A percentile compares a stretch with the other conserved stretches of the same genome.
phyloP scores from a whole-genome alignment of 192 early-diverging fungal genomes.

The Backusella westeae region DNA sequence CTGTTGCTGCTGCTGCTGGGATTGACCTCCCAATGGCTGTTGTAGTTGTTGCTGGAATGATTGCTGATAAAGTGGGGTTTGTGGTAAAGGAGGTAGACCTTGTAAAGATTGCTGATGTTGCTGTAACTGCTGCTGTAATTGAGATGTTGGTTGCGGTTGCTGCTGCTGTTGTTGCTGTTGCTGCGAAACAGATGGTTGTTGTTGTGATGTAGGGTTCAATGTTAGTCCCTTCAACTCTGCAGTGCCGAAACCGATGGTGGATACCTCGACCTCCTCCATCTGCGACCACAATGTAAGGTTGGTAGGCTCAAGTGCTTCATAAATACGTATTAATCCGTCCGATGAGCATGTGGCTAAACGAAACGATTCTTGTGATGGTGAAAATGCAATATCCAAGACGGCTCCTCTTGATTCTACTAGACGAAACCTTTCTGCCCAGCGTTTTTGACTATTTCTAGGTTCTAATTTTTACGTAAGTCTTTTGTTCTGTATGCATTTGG shows the following conservation, averaged over 20 bases:
- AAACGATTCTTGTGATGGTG: constrained; percentile 78
- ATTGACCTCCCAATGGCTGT: background rate
- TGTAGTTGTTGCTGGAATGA: constrained; percentile 1
- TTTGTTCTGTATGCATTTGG: background rate
- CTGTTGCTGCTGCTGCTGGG: background rate
- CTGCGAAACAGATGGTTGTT: background rate
- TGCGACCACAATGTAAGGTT: constrained; percentile 77
- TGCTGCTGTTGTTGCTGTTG: background rate
- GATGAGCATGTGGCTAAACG: constrained; percentile 76
- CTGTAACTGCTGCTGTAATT: constrained; percentile 19
- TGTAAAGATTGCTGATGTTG: constrained; percentile 9
- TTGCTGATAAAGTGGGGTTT: background rate
- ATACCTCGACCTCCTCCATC: constrained; percentile 57
- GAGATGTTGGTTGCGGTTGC: background rate
- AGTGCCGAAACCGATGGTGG: background rate
- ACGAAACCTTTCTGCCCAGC: constrained; percentile 66
- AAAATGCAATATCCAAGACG: constrained; percentile 89
- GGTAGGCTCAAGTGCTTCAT: constrained; percentile 81
- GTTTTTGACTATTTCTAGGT: constrained; percentile 55
- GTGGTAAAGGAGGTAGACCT: background rate
- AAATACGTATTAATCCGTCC: constrained; percentile 84
- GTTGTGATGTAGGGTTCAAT: background rate
- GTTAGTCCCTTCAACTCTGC: background rate
- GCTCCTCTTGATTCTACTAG: constrained; percentile 67
- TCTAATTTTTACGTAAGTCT: constrained; percentile 19